Evolutionary conservation across 2,329 filamentous ascomycete species (phyloP), one percentile per base, ranked within the genome.

Genomic region (Stemphylium vesicarium): DNA sequence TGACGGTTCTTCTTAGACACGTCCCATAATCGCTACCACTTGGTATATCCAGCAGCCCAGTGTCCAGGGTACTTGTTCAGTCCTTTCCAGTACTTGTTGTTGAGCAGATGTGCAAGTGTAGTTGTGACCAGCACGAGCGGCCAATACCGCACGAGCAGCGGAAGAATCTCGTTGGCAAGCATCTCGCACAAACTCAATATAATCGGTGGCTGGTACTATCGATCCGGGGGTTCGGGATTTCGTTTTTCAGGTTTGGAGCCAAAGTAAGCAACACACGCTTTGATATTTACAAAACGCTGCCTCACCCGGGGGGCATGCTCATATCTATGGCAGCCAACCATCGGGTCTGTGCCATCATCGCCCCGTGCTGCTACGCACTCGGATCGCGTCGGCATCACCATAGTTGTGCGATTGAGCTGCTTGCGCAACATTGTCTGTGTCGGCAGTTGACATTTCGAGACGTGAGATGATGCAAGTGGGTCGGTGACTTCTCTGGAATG

Each of bases 1-100:
- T 95, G 88, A 3, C 90, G 84, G 35, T 84, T 80, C 44, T 85
- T 82, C 8, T 82, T 80, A 52, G 81, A 86, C 1, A 90, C 89
- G 64, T 92, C 88, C 66, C 83, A 81, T 59, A 92, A 85, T 15
- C 90, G 82, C 90, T 90, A 94, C 81, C 85, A 87, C 68, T 94
- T 85, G 11, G 88, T 90, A 50, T 85, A 80, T 4, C 77, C 87
- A 16, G 90, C 91, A 37, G 91, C 68, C 51, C 87, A 80, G 0
- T 88, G 90, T 0, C 90, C 91, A 0, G 91, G 90, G 63, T 91
- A 91, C 67, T 83, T 86, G 74, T 87, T 85, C 54, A 92, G 76
- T 5, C 88, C 87, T 65, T 78, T 77, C 71, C 77, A 72, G 64
- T 75, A 81, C 51, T 81, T 80, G 65, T 82, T 82, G 58, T 71